Base-by-base conservation (phyloP, 495 filamentous ascomycete genomes). In the Trichoderma orchidacearum region DNA sequence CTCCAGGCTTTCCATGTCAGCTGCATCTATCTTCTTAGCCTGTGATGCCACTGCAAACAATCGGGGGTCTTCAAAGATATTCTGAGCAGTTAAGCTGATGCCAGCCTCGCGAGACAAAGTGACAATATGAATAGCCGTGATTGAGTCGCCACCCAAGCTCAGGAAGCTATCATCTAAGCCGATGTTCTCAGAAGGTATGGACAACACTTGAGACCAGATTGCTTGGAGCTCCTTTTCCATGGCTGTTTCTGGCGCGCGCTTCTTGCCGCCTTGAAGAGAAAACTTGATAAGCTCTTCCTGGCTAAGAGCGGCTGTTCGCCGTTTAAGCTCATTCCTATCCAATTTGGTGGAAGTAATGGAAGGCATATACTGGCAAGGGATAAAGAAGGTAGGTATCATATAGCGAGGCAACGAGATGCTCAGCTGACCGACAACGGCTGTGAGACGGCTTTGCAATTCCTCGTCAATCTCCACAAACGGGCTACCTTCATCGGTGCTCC, bases 321-420 rank as follows among this genome's bases (percentile, higher is more conserved):
- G 15, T 13, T 17, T 53, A 2, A 53, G 30, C 9, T 53, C 11
- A 1, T 53, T 53, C 3, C 51, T 17, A 34, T 53, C 51, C 28
- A 53, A 7, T 28, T 53, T 53, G 86, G 50, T 83, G 76, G 59
- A 81, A 85, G 61, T 94, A 87, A 53, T 53, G 7, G 51, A 7
- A 34, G 51, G 51, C 51, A 53, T 30, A 11, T 34, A 34, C 51
- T 30, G 30, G 51, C 51, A 53, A 21, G 51, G 51, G 25, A 63
- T 60, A 30, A 53, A 61, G 18, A 57, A 15, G 7, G 45, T 54
- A 1, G 62, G 62, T 12, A 63, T 29, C 62, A 63, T 63, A 54
- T 62, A 63, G 0, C 28, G 21, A 4, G 62, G 62, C 18, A 63
- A 25, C 13, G 21, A 27, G 4, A 41, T 35, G 3, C 18, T 31